Evolutionary conservation across 2,329 filamentous ascomycete genomes (phyloP), one percentile per base, ranked within the genome.

Genomic region (Reticulascus tulasneorum): DNA sequence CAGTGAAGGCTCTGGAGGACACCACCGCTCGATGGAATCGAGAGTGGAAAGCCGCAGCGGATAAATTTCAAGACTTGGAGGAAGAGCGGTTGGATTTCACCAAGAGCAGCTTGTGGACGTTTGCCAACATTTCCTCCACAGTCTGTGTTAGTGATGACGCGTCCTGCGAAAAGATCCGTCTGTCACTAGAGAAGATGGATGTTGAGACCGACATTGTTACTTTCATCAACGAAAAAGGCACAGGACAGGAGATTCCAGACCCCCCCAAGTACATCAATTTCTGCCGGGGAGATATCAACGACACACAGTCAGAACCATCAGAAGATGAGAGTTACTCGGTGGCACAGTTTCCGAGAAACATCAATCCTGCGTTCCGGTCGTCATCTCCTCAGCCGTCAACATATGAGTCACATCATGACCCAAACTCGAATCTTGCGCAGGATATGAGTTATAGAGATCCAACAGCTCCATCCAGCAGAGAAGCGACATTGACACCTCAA

Each of bases 211-310:
- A 98, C 58, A 96, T 98, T 45, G 67, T 79, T 16, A 69, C 64
- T 45, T 98, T 98, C 66, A 98, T 98, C 64, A 84, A 75, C 45
- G 89, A 94, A 30, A 77, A 67, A 46, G 91, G 91, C 16, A 98
- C 93, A 4, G 90, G 93, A 6, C 91, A 97, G 60, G 94, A 98
- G 59, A 98, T 98, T 29, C 94, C 93, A 2, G 93, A 96, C 59
- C 80, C 93, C 17, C 93, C 93, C 27, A 96, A 89, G 60, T 98
- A 96, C 60, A 96, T 98, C 77, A 96, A 98, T 68, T 98, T 97
- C 61, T 94, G 88, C 59, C 84, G 93, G 9, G 93, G 91, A 12
- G 90, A 95, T 57, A 64, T 83, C 29, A 73, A 82, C 36, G 93
- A 98, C 50, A 81, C 78, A 23, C 79, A 81, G 48, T 96, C 91